These are phyloP conservation scores for Akanthomyces uredinophilus DNA, from an alignment of 2,329 filamentous ascomycete genomes.

Conservation along the genomic window DNA sequence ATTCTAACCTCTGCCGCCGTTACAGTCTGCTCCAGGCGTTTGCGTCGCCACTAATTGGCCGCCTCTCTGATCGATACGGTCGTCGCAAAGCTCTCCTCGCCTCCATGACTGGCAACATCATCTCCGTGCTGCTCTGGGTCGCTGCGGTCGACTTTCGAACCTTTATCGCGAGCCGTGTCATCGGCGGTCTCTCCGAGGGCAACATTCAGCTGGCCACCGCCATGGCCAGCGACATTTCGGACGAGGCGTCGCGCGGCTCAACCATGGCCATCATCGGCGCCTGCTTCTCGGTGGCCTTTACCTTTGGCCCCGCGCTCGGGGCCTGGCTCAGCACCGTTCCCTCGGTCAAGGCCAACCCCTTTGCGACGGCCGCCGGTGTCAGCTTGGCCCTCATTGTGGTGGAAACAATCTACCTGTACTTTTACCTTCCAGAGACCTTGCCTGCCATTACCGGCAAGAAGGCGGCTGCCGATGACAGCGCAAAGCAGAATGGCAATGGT, in stretches of 20 bases:
- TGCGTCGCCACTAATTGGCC: slow-evolving; percentile 86
- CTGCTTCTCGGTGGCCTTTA: slow-evolving; percentile 96
- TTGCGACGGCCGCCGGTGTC: slow-evolving; percentile 86
- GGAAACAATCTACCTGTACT: slow-evolving; percentile 85
- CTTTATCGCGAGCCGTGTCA: slow-evolving; percentile 86
- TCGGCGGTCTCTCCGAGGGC: slow-evolving; percentile 91
- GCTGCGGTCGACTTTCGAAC: slow-evolving; percentile 90
- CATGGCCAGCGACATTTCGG: slow-evolving; percentile 93
- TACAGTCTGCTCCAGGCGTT: slow-evolving; percentile 79
- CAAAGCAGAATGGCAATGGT: slow-evolving; percentile 18
- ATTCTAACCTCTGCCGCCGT: not conserved
- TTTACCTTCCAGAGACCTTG: slow-evolving; percentile 79
- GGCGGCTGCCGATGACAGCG: slow-evolving; percentile 16
- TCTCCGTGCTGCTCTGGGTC: slow-evolving; percentile 92
- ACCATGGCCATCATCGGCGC: slow-evolving; percentile 96
- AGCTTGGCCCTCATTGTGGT: slow-evolving; percentile 77
- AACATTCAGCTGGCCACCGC: slow-evolving; percentile 95
- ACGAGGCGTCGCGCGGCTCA: slow-evolving; percentile 73
- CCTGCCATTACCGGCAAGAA: slow-evolving; percentile 46
- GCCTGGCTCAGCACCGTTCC: slow-evolving; percentile 77
- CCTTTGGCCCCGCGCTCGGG: slow-evolving; percentile 87
- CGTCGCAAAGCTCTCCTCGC: slow-evolving; percentile 80
- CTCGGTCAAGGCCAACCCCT: slow-evolving; percentile 80
- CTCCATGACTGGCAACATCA: slow-evolving; percentile 89
- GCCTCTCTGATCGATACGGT: slow-evolving; percentile 81